Conservation (phyloP, 2,329 filamentous ascomycete genomes). For the Trichoderma sp. region DNA sequence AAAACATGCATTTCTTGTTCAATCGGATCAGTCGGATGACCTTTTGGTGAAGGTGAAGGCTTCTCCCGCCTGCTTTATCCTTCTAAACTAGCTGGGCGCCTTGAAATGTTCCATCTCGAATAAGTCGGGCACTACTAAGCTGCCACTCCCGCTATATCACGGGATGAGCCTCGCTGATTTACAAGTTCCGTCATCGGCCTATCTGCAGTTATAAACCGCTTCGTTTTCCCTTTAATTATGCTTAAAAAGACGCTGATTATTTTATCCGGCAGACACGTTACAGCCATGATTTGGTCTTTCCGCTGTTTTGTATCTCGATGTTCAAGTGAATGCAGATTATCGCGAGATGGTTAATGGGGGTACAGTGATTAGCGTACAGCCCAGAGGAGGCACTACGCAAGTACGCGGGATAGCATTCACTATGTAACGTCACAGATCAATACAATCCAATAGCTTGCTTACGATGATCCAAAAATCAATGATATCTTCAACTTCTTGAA, state of each 20-base stretch:
- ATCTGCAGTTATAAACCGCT: background rate
- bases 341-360: background rate
- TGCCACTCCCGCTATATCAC: background rate
- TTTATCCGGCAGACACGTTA: background rate
- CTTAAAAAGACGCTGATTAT: background rate
- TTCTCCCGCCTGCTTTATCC: background rate
- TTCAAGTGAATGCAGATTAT: background rate
- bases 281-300: background rate
- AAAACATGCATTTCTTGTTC: background rate
- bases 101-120: background rate
- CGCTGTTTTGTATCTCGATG: background rate
- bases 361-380: background rate
- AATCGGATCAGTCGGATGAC: conserved; percentile 9
- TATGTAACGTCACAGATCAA: conserved; percentile 2
- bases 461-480: background rate
- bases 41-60: background rate
- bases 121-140: background rate
- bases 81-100: background rate
- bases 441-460: background rate
- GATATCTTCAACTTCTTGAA: background rate
- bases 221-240: too few relatives aligned
- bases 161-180: background rate
- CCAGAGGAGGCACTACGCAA: background rate
- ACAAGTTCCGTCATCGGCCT: background rate
- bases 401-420: background rate